These are phyloP conservation scores for Lophiostoma macrostomum DNA, from an alignment of 495 filamentous ascomycete species.

Conservation along the genomic window DNA sequence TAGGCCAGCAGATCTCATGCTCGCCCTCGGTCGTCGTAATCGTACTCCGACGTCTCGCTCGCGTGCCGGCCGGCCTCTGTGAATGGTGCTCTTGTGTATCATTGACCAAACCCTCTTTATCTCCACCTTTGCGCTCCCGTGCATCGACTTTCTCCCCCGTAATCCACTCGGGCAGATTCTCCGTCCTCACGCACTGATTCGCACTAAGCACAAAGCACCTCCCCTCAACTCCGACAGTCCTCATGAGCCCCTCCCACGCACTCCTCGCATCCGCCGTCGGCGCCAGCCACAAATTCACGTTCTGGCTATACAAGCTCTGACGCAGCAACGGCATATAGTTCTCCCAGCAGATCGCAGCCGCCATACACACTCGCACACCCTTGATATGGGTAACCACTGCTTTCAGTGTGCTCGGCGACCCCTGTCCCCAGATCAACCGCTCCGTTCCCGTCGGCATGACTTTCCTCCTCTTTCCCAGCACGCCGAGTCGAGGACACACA, in stretches of 20 bases:
- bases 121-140: too few relatives aligned
- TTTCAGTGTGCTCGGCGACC: constrained; percentile 72
- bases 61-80: too few relatives aligned
- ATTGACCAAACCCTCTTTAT: too few relatives aligned
- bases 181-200: constrained; percentile 72
- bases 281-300: constrained; percentile 88
- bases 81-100: too few relatives aligned
- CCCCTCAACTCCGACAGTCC: constrained; percentile 76
- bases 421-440: constrained; percentile 85
- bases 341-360: constrained; percentile 94
- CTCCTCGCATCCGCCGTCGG: constrained; percentile 86
- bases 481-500: constrained; percentile 68
- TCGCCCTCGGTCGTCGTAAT: constrained; percentile 48
- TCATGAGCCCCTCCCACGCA: constrained; percentile 79
- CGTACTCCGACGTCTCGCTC: constrained; percentile 33
- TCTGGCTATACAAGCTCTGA: constrained; percentile 79
- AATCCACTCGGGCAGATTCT: constrained; percentile 59
- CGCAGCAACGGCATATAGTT: constrained; percentile 92
- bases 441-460: constrained; percentile 91
- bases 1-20: constrained; percentile 55
- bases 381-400: constrained; percentile 79
- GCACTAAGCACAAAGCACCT: constrained; percentile 81
- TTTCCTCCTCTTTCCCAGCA: constrained; percentile 85
- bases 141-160: too few relatives aligned
- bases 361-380: constrained; percentile 73